Evolutionary conservation across 2,329 filamentous ascomycete species (phyloP).

Genomic region (Colletotrichum orbiculare): DNA sequence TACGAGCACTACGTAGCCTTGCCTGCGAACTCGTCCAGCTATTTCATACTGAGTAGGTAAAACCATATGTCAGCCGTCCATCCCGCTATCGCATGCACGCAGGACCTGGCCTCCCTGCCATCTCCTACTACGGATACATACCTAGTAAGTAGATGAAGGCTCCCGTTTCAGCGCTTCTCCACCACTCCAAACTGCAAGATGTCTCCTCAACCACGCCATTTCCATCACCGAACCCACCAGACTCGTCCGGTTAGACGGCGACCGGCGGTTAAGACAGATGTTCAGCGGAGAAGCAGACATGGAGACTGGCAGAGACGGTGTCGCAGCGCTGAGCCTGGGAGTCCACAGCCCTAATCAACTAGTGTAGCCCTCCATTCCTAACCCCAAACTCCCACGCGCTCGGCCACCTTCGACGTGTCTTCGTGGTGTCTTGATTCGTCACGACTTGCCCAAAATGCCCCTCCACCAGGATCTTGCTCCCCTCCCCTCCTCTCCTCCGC

Average conservation of each 20-base stretch:
- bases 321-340: background rate
- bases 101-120: no score
- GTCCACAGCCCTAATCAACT: conserved; percentile 10
- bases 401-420: conserved; percentile 2
- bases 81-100: no score
- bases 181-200: conserved; percentile 12
- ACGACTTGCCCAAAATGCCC: background rate
- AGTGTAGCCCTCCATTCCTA: background rate
- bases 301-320: no score
- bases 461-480: background rate
- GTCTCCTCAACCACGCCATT: conserved; percentile 12
- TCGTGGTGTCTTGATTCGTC: background rate
- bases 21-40: no score
- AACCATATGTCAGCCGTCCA: no score
- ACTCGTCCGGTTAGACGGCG: no score
- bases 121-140: no score
- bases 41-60: no score
- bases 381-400: conserved; percentile 13
- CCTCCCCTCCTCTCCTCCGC: conserved; percentile 14
- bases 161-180: conserved; percentile 18
- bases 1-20: no score
- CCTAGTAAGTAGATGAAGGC: no score
- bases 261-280: background rate
- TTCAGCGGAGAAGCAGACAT: background rate
- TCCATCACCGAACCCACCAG: background rate